phyloP scores from a whole-genome alignment of 83 land plant genomes.

The Picea abies region DNA sequence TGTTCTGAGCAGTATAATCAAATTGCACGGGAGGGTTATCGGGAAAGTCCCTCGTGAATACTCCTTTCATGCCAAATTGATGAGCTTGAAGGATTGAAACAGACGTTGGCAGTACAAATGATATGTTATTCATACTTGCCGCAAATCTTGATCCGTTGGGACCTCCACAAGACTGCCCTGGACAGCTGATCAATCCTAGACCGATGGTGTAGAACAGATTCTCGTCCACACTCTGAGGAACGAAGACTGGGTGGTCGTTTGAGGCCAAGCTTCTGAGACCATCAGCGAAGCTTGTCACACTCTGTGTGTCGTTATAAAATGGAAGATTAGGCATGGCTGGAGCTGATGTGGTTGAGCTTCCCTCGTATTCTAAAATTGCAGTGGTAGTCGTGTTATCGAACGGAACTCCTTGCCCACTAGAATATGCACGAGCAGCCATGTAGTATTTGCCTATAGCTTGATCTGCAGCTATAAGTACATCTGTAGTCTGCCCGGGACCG shows the following conservation, averaged over 20 bases:
- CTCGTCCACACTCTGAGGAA: too few relatives aligned
- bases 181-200: conserved; percentile 25
- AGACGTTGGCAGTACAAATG: conserved; percentile 42
- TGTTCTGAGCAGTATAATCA: too few relatives aligned
- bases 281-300: conserved; percentile 19
- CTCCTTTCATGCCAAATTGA: conserved; percentile 22
- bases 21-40: too few relatives aligned
- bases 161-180: background rate
- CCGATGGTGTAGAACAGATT: conserved; percentile 13
- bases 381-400: conserved; percentile 72
- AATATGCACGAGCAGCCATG: conserved; percentile 11
- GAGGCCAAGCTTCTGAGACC: too few relatives aligned
- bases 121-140: too few relatives aligned
- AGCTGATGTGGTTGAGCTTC: too few relatives aligned
- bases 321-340: too few relatives aligned
- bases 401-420: conserved; percentile 36
- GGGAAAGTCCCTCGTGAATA: conserved; percentile 67
- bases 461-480: conserved; percentile 21
- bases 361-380: conserved; percentile 19
- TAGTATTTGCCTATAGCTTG: conserved; percentile 34
- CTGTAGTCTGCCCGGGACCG: conserved; percentile 39
- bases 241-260: too few relatives aligned
- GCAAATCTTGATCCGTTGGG: conserved; percentile 15
- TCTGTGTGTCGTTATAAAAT: conserved; percentile 19
- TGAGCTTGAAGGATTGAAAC: conserved; percentile 32